These are phyloP conservation scores for Daphne laureola DNA, from an alignment of 441 rosid genomes.

Conservation along the genomic window DNA sequence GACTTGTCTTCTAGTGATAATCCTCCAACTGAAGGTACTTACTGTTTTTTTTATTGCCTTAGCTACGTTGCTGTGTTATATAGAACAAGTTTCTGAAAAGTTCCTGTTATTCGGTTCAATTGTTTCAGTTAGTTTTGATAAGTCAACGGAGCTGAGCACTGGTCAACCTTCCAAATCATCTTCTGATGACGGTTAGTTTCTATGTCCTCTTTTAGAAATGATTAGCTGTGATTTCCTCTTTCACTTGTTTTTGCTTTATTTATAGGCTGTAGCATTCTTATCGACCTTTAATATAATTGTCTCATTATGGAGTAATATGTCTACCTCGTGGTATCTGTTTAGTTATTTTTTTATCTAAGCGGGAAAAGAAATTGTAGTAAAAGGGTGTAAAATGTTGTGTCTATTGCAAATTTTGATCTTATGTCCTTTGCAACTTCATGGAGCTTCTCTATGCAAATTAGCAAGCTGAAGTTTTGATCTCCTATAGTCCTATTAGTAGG, in stretches of 20 bases:
- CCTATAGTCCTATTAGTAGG: no score
- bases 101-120: constrained; percentile 7
- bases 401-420: no score
- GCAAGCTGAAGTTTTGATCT: no score
- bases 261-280: no score
- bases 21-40: constrained; percentile 18
- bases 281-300: no score
- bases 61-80: background rate
- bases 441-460: no score
- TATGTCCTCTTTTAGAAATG: background rate
- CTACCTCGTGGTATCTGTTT: no score
- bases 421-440: no score
- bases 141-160: constrained; percentile 12
- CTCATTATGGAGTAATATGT: no score
- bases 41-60: constrained; percentile 9
- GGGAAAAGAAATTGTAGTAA: no score
- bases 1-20: background rate
- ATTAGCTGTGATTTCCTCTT: background rate
- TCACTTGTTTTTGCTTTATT: background rate
- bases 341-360: no score
- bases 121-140: constrained; percentile 25
- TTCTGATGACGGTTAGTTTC: constrained; percentile 58
- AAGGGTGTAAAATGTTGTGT: no score
- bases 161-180: constrained; percentile 24
- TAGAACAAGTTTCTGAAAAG: background rate